These are phyloP conservation scores for Uronychia setigera DNA, from an alignment of 73 alveolate species.

Conservation along the genomic window DNA sequence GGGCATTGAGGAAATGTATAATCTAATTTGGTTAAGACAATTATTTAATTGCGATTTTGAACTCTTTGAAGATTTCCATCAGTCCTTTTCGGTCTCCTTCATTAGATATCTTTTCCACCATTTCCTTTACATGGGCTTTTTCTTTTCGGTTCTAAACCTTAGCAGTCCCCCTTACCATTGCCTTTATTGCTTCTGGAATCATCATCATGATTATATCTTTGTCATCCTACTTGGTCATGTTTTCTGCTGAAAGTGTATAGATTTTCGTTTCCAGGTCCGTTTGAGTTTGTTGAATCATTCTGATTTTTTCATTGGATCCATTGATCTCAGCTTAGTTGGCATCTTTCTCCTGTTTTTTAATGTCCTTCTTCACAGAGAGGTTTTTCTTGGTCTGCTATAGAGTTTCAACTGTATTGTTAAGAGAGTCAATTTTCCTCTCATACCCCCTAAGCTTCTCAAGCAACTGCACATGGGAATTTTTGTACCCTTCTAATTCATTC, in stretches of 20 bases:
- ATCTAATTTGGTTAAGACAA: not conserved
- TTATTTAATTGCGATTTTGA: not conserved
- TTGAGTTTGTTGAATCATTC: constrained; percentile 9
- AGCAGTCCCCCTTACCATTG: constrained; percentile 1
- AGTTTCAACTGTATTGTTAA: constrained; percentile 10
- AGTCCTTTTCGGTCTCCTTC: not conserved
- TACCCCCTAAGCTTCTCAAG: not conserved
- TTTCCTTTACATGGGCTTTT: not conserved
- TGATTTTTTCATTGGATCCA: constrained; percentile 7
- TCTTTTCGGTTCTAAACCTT: not conserved
- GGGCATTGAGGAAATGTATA: not conserved
- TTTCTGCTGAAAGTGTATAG: constrained; percentile 41
- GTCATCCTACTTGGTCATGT: constrained; percentile 48
- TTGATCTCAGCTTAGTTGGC: constrained; percentile 1
- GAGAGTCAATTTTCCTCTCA: not conserved
- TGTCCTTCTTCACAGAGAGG: constrained; percentile 8
- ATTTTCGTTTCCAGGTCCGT: constrained; percentile 47
- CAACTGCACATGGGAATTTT: not conserved
- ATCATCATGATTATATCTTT: constrained; percentile 58
- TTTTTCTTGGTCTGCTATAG: constrained; percentile 14
- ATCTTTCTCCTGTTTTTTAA: constrained; percentile 3
- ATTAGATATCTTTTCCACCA: not conserved
- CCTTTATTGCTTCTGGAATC: constrained; percentile 33
- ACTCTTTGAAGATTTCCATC: not conserved
- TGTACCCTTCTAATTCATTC: constrained; percentile 9